Base-by-base conservation (phyloP, 441 rosid species). In the Erysimum pusillum region DNA sequence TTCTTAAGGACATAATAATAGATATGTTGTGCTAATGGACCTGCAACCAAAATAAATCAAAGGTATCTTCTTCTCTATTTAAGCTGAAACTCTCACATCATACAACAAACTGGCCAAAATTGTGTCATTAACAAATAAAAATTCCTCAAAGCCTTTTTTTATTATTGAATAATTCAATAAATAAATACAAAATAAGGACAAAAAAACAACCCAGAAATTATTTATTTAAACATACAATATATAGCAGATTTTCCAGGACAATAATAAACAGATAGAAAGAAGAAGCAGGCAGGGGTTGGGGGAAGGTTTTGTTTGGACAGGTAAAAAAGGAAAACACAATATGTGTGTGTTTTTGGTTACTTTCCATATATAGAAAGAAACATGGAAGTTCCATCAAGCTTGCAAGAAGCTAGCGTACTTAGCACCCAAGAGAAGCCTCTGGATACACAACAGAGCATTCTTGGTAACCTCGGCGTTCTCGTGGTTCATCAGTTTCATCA, bases 321-420 rank as follows among this genome's bases (percentile, higher is more conserved):
- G 69, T 11, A 7, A 36, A 34, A 62, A 58, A 18, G 15, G 17
- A 60, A 54, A 62, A 63, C 67, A 63, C 38, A 42, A n/a, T 62
- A 4, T 63, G 52, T 63, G 36, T n/a, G n/a, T n/a, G n/a, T n/a
- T 63, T 70, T 39, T 22, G 70, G 59, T 71, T 64, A 51, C 71
- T 31, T 69, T 69, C 69, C 65, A 53, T 54, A 44, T 25, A 39
- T 35, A 44, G 31, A 3, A 60, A 69, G 69, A 61, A 61, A 51
- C 74, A 76, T 48, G n/a, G 13, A 63, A 52, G 70, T 17, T 65
- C 41, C 48, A 65, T 89, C 81, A 96, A 28, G 66, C 93, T 90
- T 96, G 98, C 89, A 93, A 84, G 83, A 96, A 96, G 91, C 99
- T 91, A 2, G 98, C 97, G 54, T 93, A 96, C 84, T 96, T 96